phyloP scores from a whole-genome alignment of 2,329 filamentous ascomycete genomes.

The Beauveria sp. region DNA sequence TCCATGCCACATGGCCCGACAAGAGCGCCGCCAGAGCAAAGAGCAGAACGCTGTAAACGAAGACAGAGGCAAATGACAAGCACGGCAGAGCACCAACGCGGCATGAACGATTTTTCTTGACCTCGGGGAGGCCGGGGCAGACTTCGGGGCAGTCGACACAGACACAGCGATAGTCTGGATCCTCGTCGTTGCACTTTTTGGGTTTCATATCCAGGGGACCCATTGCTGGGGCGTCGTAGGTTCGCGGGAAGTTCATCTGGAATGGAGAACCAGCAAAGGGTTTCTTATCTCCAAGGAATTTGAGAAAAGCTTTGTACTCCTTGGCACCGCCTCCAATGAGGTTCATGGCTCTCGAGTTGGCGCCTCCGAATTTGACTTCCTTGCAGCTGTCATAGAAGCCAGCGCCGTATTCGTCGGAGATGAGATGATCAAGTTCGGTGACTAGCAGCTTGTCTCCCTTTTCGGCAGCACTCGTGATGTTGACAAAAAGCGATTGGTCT shows the following conservation, averaged over 20 bases:
- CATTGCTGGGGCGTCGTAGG: conserved; percentile 63
- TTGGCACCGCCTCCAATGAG: conserved; percentile 93
- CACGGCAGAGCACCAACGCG: conserved; percentile 85
- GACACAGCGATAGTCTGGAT: conserved; percentile 79
- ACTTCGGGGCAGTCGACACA: conserved; percentile 87
- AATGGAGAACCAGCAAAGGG: conserved; percentile 80
- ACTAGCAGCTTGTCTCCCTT: conserved; percentile 56
- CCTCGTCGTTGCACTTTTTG: conserved; percentile 84
- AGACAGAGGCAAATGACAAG: conserved; percentile 83
- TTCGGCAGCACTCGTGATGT: conserved; percentile 68
- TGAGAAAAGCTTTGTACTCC: conserved; percentile 78
- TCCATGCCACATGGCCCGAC: conserved; percentile 68
- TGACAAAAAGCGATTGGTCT: conserved; percentile 90
- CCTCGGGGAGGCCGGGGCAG: conserved; percentile 72
- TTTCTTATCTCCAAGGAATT: conserved; percentile 90
- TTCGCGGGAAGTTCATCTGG: conserved; percentile 84
- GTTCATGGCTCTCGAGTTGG: conserved; percentile 88
- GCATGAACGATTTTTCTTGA: conserved; percentile 65
- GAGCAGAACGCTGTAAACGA: conserved; percentile 73
- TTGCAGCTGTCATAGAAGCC: conserved; percentile 97
- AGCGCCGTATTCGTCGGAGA: conserved; percentile 74
- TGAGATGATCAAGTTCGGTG: conserved; percentile 81
- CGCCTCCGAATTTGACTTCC: conserved; percentile 95
- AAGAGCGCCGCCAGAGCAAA: conserved; percentile 58
- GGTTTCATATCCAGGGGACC: conserved; percentile 60